Evolutionary conservation across 1,284 basidiomycete species (phyloP), one percentile per base, ranked within the genome.

Genomic region (Sanghuangporus weigelae): DNA sequence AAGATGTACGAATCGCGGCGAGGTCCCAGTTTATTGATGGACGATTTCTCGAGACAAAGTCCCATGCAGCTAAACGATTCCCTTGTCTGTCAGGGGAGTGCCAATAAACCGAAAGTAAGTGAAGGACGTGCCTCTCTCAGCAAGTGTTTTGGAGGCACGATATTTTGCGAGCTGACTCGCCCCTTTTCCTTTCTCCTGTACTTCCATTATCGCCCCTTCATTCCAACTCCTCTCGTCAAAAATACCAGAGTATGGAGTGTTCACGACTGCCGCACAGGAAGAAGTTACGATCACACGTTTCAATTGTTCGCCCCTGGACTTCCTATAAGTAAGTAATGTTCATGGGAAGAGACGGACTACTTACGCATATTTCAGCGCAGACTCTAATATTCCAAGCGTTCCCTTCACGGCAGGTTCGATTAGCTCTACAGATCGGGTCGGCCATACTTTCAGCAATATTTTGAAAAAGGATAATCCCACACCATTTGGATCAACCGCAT

Each of bases 1-100:
- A 42, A 62, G 10, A 62, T 39, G 23, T 62, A 55, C 46, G 56
- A 7, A 67, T 56, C 3, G 61, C 57, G 12, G 62, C 61, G 31
- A 67, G 50, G 36, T 67, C 66, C 65, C 65, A 66, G 12, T 39
- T 26, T 4, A 69, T 66, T 26, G 31, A 8, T 7, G 56, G 44
- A 46, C 65, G 68, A n/a, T 68, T 44, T 31, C 62, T 49, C 16
- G 61, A 62, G 5, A 67, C 75, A 62, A 86, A 86, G 49, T 82
- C 77, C 84, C 84, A 86, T 7, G 82, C 82, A 26, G 79, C 68
- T 65, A 12, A 8, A n/a, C 21, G 11, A 12, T 5, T 35, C 40
- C 31, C 16, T 19, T 7, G 14, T 26, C 11, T 48, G n/a, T 21
- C 19, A 51, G 44, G 16, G 21, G 14, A 11, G 1, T 42, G 10